A percentile compares a stretch with the other conserved stretches of the same genome.
Conservation (phyloP, 345 rosid genomes). For the Melaleuca quinquenervia region DNA sequence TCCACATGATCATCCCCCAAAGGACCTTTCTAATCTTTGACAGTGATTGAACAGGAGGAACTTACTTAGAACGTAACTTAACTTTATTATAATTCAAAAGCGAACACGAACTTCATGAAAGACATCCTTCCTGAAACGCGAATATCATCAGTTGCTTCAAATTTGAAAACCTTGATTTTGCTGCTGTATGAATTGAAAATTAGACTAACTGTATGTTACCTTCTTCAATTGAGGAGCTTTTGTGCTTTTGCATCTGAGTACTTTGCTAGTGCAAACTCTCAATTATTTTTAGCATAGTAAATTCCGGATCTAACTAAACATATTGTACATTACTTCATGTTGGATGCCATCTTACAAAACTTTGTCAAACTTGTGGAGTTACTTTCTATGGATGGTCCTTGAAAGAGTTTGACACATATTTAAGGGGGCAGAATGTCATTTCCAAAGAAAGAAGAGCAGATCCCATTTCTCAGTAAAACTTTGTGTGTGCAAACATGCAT, state of each 20-base stretch:
- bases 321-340: background rate
- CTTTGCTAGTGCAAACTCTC: background rate
- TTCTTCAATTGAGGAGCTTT: background rate
- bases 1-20: background rate
- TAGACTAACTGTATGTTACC: background rate
- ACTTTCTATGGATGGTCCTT: background rate
- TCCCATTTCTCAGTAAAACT: background rate
- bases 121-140: background rate
- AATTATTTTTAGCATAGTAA: background rate
- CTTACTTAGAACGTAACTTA: background rate
- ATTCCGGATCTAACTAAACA: background rate
- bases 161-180: background rate
- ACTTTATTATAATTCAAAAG: background rate
- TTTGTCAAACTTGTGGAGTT: background rate
- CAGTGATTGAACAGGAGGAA: background rate
- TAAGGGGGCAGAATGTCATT: background rate
- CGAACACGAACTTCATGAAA: background rate
- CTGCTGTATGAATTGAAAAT: background rate
- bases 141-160: background rate
- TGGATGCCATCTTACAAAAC: background rate
- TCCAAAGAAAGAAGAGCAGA: background rate
- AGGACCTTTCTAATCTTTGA: background rate
- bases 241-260: background rate
- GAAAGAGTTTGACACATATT: background rate
- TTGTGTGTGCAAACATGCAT: background rate